phyloP scores from a whole-genome alignment of 108 stramenopile genomes.

The Fragilariopsis cylindrus region DNA sequence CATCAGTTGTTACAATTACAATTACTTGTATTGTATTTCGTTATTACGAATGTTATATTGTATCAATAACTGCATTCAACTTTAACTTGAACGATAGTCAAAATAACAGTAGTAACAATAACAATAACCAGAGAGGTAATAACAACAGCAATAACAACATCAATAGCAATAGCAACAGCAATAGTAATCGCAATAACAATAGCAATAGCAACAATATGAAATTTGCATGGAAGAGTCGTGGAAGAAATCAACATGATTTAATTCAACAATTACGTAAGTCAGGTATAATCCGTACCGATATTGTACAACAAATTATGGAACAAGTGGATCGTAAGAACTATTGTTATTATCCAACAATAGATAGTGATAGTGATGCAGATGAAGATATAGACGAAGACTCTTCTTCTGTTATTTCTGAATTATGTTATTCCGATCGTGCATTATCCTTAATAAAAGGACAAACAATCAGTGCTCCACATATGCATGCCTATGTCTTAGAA shows the following conservation, averaged over 20 bases:
- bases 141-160: no score
- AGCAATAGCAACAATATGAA: slow-evolving; percentile 25
- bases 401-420: not conserved
- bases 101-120: no score
- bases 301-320: slow-evolving; percentile 52
- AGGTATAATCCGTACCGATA: slow-evolving; percentile 56
- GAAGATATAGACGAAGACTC: no score
- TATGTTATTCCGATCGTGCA: slow-evolving; percentile 85
- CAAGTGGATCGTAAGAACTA: slow-evolving; percentile 77
- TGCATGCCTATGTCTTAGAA: slow-evolving; percentile 95
- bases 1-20: no score
- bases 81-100: no score
- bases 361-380: not conserved
- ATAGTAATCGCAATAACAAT: no score
- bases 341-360: not conserved
- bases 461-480: slow-evolving; percentile 96
- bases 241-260: slow-evolving; percentile 71
- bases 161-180: slow-evolving; percentile 2
- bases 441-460: slow-evolving; percentile 84
- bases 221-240: slow-evolving; percentile 77
- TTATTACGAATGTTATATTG: no score
- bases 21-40: no score
- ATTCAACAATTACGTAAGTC: slow-evolving; percentile 70
- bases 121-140: no score
- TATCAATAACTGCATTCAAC: no score